Evolutionary conservation across 352 stramenopile species (phyloP).

Genomic region (Peronospora belbahrii): DNA sequence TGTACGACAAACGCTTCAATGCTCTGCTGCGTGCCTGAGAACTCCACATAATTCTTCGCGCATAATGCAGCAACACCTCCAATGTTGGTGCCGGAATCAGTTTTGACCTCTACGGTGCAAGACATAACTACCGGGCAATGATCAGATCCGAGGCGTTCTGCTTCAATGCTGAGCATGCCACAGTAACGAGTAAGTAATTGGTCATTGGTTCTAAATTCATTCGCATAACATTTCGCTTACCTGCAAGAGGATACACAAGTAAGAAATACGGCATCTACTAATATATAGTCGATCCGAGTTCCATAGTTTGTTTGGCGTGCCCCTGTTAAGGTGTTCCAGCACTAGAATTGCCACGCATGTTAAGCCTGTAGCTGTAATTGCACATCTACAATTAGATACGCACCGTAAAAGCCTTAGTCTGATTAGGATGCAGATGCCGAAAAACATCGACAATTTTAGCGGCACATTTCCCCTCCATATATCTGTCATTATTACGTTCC

Average conservation of each 20-base stretch:
- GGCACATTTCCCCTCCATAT: background rate
- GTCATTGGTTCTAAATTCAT: background rate
- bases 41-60: constrained; percentile 66
- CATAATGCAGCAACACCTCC: constrained; percentile 38
- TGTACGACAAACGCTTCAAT: constrained; percentile 42
- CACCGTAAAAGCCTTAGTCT: constrained; percentile 77
- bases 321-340: constrained; percentile 81
- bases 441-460: constrained; percentile 69
- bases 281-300: constrained; percentile 88
- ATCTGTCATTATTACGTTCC: background rate
- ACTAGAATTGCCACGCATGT: constrained; percentile 28
- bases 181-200: background rate
- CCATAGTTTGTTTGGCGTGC: constrained; percentile 88
- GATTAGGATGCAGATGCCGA: constrained; percentile 61
- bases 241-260: constrained; percentile 44
- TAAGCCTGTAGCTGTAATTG: background rate
- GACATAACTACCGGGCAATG: constrained; percentile 68
- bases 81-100: constrained; percentile 7
- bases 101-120: constrained; percentile 30
- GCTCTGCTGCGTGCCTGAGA: constrained; percentile 65
- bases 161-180: constrained; percentile 33
- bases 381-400: constrained; percentile 4
- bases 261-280: constrained; percentile 53
- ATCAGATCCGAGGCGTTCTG: constrained; percentile 58
- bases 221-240: constrained; percentile 21